Evolutionary conservation across 2,329 filamentous ascomycete species (phyloP).

Genomic region (Aspergillus novoparasiticus): DNA sequence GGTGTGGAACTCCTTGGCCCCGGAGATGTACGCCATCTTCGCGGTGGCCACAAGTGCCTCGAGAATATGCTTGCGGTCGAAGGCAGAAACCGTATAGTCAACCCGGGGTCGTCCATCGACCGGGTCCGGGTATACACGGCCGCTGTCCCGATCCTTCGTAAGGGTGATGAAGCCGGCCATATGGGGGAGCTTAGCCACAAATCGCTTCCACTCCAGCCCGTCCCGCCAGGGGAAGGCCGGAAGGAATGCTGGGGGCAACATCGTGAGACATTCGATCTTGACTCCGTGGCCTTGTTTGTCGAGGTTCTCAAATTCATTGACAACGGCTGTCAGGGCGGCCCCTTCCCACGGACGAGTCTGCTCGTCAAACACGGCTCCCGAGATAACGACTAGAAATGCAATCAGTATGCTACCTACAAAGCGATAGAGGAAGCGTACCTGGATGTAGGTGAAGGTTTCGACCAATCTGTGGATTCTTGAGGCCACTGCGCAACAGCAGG

Average conservation of each 20-base stretch:
- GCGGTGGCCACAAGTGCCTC: constrained; percentile 72
- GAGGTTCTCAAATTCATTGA: constrained; percentile 76
- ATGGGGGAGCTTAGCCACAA: constrained; percentile 67
- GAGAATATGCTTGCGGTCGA: constrained; percentile 72
- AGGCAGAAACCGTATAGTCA: constrained; percentile 69
- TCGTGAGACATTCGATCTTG: constrained; percentile 76
- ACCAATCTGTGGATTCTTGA: constrained; percentile 81
- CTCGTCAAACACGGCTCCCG: constrained; percentile 65
- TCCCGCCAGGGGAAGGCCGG: constrained; percentile 66
- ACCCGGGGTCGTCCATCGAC: constrained; percentile 65
- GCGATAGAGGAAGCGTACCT: constrained; percentile 51
- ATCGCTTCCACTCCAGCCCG: constrained; percentile 72
- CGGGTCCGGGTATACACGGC: constrained; percentile 73
- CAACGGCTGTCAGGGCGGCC: constrained; percentile 76
- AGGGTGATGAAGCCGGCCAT: constrained; percentile 74
- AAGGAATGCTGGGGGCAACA: constrained; percentile 70
- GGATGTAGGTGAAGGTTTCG: constrained; percentile 82
- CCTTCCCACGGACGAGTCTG: constrained; percentile 75
- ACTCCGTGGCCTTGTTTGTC: constrained; percentile 78
- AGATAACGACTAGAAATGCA: constrained; percentile 39
- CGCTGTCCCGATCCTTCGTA: constrained; percentile 73
- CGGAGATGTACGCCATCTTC: constrained; percentile 76
- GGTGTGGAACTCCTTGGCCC: constrained; percentile 77
- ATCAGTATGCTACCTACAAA: neutral
- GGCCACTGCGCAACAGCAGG: constrained; percentile 73